Conservation (phyloP, 108 stramenopile genomes). For the Nannochloropsis granulata region DNA sequence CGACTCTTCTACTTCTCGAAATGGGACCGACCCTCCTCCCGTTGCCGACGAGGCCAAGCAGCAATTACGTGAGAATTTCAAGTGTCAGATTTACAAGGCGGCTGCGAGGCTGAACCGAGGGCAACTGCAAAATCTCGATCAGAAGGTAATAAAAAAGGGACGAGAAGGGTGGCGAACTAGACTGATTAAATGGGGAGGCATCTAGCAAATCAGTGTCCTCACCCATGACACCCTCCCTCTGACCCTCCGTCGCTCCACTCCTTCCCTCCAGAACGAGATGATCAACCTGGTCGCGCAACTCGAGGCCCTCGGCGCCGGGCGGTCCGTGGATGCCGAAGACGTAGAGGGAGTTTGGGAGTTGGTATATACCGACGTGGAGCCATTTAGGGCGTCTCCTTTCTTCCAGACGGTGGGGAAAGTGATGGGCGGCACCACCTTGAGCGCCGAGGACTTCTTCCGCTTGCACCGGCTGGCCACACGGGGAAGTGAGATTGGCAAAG, state of each 20-base stretch:
- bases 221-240: neutral
- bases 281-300: neutral
- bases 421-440: neutral
- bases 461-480: neutral
- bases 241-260: neutral
- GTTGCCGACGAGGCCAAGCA: neutral
- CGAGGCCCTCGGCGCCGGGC: neutral
- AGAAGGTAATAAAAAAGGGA: neutral
- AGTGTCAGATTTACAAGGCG: neutral
- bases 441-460: neutral
- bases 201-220: too few relatives aligned
- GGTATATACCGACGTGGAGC: slow-evolving; percentile 14
- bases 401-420: slow-evolving; percentile 15
- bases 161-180: too few relatives aligned
- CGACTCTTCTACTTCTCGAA: neutral
- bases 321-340: neutral
- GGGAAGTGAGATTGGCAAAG: neutral
- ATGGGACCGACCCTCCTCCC: neutral
- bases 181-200: too few relatives aligned
- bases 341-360: slow-evolving; percentile 17
- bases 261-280: neutral
- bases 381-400: slow-evolving; percentile 17
- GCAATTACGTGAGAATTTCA: neutral
- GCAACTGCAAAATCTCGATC: neutral
- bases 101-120: neutral